Conservation (phyloP, 2,329 filamentous ascomycete species). For the Ophiosphaerella narmari region DNA sequence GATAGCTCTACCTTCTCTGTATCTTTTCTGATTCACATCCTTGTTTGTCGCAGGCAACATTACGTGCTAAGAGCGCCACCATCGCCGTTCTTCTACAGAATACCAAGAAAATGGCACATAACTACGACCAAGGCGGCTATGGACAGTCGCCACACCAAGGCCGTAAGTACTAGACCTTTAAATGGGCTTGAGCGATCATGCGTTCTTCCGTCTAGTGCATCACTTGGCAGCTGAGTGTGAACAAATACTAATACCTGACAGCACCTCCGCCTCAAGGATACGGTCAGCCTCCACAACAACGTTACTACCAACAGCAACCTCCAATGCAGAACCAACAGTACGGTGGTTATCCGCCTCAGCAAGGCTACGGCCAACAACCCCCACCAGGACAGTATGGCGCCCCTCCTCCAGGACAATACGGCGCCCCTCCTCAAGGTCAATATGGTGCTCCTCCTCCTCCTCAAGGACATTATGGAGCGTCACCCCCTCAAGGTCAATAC, state of each 20-base stretch:
- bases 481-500: conserved; percentile 27
- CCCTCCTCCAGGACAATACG: conserved; percentile 24
- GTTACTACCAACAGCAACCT: conserved; percentile 38
- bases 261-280: conserved; percentile 34
- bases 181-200: conserved; percentile 9
- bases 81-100: not conserved
- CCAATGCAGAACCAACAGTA: conserved; percentile 38
- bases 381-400: conserved; percentile 40
- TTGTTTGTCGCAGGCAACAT: not conserved
- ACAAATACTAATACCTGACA: conserved; percentile 29
- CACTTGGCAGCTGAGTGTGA: conserved; percentile 22
- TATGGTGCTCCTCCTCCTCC: conserved; percentile 35
- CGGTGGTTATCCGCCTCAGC: conserved; percentile 39
- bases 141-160: conserved; percentile 32
- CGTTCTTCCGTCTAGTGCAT: conserved; percentile 6
- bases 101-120: conserved; percentile 27
- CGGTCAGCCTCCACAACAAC: conserved; percentile 25
- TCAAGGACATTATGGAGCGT: conserved; percentile 32
- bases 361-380: conserved; percentile 29
- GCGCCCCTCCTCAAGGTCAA: conserved; percentile 25
- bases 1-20: not conserved
- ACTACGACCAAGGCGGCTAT: conserved; percentile 37
- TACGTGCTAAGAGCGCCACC: not conserved
- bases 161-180: conserved; percentile 30
- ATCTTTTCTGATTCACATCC: not conserved